Percentiles rank a stretch among this genome's conserved stretches.
phyloP scores from a whole-genome alignment of 306 rosid genomes.

The Vigna mungo region DNA sequence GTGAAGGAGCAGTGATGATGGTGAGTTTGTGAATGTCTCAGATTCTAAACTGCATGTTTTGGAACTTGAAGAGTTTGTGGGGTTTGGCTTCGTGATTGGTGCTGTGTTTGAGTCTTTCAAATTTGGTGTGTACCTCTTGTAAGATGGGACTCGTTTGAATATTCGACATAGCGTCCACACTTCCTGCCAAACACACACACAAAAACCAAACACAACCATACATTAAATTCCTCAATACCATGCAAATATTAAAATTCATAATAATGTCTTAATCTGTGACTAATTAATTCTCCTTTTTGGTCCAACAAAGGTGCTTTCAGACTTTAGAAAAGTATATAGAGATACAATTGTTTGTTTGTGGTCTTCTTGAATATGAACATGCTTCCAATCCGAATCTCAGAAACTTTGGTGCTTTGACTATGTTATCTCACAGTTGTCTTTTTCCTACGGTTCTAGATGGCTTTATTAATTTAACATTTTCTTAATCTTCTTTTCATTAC shows the following conservation, averaged over 20 bases:
- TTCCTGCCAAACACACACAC: conserved; percentile 59
- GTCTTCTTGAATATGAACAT: conserved; percentile 23
- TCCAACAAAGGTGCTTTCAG: conserved; percentile 29
- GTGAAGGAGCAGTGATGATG: conserved; percentile 38
- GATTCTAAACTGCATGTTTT: conserved; percentile 68
- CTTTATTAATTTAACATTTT: background rate
- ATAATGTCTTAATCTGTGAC: background rate
- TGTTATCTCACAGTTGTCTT: conserved; percentile 35
- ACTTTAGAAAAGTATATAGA: conserved; percentile 18
- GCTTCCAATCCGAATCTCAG: conserved; percentile 28
- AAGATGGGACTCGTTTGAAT: conserved; percentile 72
- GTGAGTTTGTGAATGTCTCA: conserved; percentile 54
- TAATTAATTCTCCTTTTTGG: background rate
- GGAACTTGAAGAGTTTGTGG: conserved; percentile 56
- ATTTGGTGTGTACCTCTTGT: conserved; percentile 61
- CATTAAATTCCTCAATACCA: too few species aligned
- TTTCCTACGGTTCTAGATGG: conserved; percentile 36
- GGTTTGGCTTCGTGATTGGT: conserved; percentile 1
- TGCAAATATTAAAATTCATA: too few species aligned
- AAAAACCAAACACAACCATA: background rate
- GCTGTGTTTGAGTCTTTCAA: conserved; percentile 40
- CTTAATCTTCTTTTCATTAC: background rate
- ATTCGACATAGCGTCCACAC: conserved; percentile 94
- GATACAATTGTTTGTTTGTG: background rate
- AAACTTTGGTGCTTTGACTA: conserved; percentile 38